Evolutionary conservation across 148 eudicot genomes (phyloP).

Genomic region (Rhododendron mucronatum): DNA sequence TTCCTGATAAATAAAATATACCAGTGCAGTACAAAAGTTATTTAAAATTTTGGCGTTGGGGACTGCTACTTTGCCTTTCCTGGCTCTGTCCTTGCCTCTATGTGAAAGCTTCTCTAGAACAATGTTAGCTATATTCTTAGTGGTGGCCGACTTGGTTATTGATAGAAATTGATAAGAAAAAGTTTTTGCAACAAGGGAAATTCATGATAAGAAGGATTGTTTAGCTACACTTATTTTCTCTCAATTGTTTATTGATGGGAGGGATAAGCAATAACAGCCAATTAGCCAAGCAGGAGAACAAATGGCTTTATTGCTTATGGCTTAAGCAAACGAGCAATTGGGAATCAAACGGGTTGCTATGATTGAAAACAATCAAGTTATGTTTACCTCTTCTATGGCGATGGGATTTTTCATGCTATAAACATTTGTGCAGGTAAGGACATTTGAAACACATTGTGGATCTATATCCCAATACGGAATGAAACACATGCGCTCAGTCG

Average conservation of each 20-base stretch:
- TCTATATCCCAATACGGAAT: conserved; percentile 89
- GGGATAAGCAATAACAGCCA: neutral
- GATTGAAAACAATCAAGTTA: neutral
- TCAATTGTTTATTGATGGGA: neutral
- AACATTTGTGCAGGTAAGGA: conserved; percentile 55
- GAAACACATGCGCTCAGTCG: conserved; percentile 95
- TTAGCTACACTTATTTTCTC: neutral
- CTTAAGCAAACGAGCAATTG: neutral
- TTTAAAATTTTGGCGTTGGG: neutral
- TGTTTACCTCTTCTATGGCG: neutral
- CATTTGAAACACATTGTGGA: conserved; percentile 84
- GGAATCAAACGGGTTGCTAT: neutral
- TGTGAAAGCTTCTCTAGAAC: neutral
- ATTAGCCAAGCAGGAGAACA: neutral
- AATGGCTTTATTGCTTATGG: neutral
- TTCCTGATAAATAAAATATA: neutral
- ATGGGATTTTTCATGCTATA: neutral
- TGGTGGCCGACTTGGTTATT: neutral
- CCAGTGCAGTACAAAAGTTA: neutral
- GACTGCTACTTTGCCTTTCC: neutral
- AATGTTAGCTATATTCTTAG: neutral
- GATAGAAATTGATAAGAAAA: neutral
- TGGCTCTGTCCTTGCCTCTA: neutral
- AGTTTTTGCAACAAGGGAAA: neutral
- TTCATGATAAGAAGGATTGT: neutral